Conservation (phyloP, 2,329 filamentous ascomycete genomes). For the Leptodontidium sp. region DNA sequence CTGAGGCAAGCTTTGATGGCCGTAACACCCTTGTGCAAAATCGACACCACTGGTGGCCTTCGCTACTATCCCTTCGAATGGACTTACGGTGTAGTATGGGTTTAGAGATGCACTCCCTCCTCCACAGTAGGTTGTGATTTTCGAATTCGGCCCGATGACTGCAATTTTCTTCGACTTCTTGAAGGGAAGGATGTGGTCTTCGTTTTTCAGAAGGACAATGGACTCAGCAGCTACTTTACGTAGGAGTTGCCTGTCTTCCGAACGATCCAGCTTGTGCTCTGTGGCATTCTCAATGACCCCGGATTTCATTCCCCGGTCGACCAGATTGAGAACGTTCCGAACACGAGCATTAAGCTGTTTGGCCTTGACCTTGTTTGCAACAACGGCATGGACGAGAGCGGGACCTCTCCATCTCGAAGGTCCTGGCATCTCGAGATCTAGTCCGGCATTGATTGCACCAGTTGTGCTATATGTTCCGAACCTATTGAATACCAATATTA, state of each 20-base stretch:
- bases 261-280: conserved; percentile 42
- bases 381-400: conserved; percentile 34
- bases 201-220: conserved; percentile 72
- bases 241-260: conserved; percentile 54
- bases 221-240: conserved; percentile 65
- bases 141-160: not conserved
- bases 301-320: conserved; percentile 49
- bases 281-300: conserved; percentile 40
- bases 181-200: conserved; percentile 62
- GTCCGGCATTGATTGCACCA: conserved; percentile 58
- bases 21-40: not conserved
- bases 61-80: conserved; percentile 38
- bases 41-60: conserved; percentile 35
- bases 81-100: conserved; percentile 45
- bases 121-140: conserved; percentile 41
- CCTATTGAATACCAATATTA: no score
- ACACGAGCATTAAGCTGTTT: not conserved
- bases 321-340: not conserved
- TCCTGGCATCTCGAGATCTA: conserved; percentile 69
- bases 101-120: conserved; percentile 47
- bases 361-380: not conserved
- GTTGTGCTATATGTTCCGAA: conserved; percentile 63
- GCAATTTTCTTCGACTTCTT: conserved; percentile 53
- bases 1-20: not conserved
- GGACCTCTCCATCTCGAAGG: conserved; percentile 48